Conservation (phyloP, 805 yeast species). For the Kodamaea lidongshanica region DNA sequence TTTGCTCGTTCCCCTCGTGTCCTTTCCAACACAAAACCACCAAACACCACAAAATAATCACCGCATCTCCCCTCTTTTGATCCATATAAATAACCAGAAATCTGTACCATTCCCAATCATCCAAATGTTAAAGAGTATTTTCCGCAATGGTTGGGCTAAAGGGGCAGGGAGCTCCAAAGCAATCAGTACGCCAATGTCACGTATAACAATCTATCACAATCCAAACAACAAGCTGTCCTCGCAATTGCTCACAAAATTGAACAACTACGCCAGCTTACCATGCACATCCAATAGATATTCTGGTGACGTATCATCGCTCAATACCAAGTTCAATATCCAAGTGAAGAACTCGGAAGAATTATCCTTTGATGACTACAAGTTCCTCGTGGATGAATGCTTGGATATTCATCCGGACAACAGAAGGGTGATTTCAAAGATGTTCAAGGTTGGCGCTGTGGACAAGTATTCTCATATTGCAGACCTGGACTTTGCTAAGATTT, state of each 20-base stretch:
- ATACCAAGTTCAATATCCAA: constrained; percentile 16
- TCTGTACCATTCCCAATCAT: too few species aligned
- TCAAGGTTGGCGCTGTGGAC: constrained; percentile 15
- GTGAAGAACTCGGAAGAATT: constrained; percentile 15
- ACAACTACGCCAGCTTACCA: constrained; percentile 16
- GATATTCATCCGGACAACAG: constrained; percentile 33
- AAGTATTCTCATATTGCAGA: constrained; percentile 17
- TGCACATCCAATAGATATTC: constrained; percentile 11
- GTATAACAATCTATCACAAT: constrained; percentile 27
- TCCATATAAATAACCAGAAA: too few species aligned
- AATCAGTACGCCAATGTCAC: constrained; percentile 9
- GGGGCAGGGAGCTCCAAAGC: constrained; percentile 1
- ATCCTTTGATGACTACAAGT: constrained; percentile 21
- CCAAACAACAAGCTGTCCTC: constrained; percentile 20
- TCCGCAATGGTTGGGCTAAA: constrained; percentile 5
- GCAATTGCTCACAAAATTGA: constrained; percentile 20
- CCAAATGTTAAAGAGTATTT: constrained; percentile 8
- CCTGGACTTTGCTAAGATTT: constrained; percentile 14
- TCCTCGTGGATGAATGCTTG: constrained; percentile 22
- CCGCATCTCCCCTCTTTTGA: too few species aligned
- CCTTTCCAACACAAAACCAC: too few species aligned
- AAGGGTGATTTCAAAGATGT: constrained; percentile 17
- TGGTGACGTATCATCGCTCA: constrained; percentile 5
- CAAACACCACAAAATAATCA: too few species aligned
- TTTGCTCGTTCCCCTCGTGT: too few species aligned